Base-by-base conservation (phyloP, 768 basidiomycete genomes). In the Agaricus sinodeliciosus region DNA sequence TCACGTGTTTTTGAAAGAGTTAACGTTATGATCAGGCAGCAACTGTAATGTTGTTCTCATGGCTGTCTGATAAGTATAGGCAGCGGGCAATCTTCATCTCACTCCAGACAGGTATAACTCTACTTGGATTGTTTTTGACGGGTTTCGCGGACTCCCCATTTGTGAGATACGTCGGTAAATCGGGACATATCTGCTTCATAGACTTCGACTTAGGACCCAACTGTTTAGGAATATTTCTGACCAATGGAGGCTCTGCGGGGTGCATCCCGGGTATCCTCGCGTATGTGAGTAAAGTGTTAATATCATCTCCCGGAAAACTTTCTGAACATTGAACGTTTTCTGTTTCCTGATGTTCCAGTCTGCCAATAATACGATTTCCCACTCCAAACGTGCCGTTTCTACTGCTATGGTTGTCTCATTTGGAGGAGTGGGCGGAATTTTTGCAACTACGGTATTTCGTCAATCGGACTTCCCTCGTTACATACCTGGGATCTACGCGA, bases 321-420 rank as follows among this genome's bases (percentile, higher is more conserved):
- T 26, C 6, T 36, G 9, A 47, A 27, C 16, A 28, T 15, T 22
- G 41, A 18, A n/a, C 19, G 16, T 12, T 44, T 15, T 11, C 26
- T 26, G n/a, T 43, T 12, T 22, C 28, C 12, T 19, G 35, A 7
- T 22, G 22, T 22, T n/a, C 22, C 54, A 80, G 77, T 69, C 75
- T 3, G 69, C 76, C 19, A 79, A 79, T 59, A 80, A 79, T 58
- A 64, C 76, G 22, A 63, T 74, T 53, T 73, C 76, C 4, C 75
- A 80, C 54, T 71, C 73, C 19, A 80, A 78, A 59, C 67, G 73
- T 27, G 73, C 76, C 5, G 71, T 77, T 28, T 71, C 74, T 9
- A 75, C 72, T n/a, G 73, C 72, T 5, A 60, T 76, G 15, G 66
- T 74, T n/a, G 61, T 76, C 37, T 70, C 72, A n/a, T 76, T 75